Evolutionary conservation across 257 asterid genomes (phyloP).

Genomic region (Cinchona pubescens): DNA sequence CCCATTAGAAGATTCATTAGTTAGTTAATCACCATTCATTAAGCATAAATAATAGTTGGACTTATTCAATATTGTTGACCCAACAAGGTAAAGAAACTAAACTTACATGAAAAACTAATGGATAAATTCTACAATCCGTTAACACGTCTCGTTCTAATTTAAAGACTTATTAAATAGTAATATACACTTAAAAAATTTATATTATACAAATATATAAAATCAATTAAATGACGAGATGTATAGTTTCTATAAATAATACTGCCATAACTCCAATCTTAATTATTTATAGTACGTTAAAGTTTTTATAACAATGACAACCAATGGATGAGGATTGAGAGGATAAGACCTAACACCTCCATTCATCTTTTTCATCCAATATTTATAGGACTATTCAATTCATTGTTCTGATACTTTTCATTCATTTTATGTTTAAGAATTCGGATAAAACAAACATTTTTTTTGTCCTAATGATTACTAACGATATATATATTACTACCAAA

Average conservation of each 20-base stretch:
- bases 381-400: constrained; percentile 37
- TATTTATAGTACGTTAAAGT: constrained; percentile 10
- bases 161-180: too few species aligned
- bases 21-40: neutral
- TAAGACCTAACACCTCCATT: constrained; percentile 54
- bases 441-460: constrained; percentile 15
- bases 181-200: too few species aligned
- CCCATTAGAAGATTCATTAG: neutral
- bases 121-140: too few species aligned
- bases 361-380: constrained; percentile 21
- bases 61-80: neutral
- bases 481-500: constrained; percentile 19
- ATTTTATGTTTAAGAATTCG: constrained; percentile 28
- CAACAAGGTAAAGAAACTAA: too few species aligned
- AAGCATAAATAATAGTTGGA: neutral
- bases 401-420: constrained; percentile 26
- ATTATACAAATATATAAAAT: too few species aligned
- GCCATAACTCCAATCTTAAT: constrained; percentile 13
- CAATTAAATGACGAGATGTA: too few species aligned
- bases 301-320: constrained; percentile 27
- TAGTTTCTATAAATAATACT: neutral
- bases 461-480: constrained; percentile 14
- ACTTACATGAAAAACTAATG: too few species aligned
- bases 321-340: constrained; percentile 57
- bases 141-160: too few species aligned